Base-by-base conservation (phyloP, 768 basidiomycete species). In the Mycena galericulata region DNA sequence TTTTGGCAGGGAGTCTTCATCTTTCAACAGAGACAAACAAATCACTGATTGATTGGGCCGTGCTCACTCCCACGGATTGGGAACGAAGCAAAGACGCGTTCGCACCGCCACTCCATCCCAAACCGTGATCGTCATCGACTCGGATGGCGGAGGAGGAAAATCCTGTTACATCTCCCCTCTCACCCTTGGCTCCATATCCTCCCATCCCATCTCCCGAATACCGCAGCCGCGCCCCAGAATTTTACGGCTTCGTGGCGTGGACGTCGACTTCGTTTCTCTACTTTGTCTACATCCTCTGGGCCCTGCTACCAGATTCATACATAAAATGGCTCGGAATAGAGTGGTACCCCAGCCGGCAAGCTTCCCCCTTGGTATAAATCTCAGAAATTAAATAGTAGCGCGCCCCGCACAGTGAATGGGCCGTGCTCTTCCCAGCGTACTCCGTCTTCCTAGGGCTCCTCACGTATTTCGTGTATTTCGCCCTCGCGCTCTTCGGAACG, bases 181-280 rank as follows among this genome's bases (percentile, higher is more conserved):
- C 82, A 18, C 88, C 83, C 1, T 74, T 86, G 29, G 85, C 86
- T 36, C 78, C 82, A 10, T 84, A 77, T 51, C 82, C 85, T 79
- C 68, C 68, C 2, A 53, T 69, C 49, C 79, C 79, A 2, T 80
- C 83, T 8, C 78, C 75, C 43, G 87, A 85, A 58, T 76, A 80
- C 67, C 87, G 87, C 68, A 91, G 89, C 76, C 89, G 92, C 11
- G 92, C 92, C 15, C 86, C 92, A 46, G 95, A 96, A 79, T 92
- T 95, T 74, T 95, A 95, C 72, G 95, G 95, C n/a, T 96, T 96
- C 76, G 93, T 92, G 6, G 93, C 92, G 18, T 93, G 90, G 91
- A 89, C 90, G 11, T 89, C 89, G 0, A 95, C 95, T 0, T 89
- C 87, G 57, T 79, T 95, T 29, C 78, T 89, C 2, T 96, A 92